Evolutionary conservation across 225 moss, liverwort and hornwort species (phyloP), one percentile per base, ranked within the genome.

Genomic region (Pseudoscleropodium purum): DNA sequence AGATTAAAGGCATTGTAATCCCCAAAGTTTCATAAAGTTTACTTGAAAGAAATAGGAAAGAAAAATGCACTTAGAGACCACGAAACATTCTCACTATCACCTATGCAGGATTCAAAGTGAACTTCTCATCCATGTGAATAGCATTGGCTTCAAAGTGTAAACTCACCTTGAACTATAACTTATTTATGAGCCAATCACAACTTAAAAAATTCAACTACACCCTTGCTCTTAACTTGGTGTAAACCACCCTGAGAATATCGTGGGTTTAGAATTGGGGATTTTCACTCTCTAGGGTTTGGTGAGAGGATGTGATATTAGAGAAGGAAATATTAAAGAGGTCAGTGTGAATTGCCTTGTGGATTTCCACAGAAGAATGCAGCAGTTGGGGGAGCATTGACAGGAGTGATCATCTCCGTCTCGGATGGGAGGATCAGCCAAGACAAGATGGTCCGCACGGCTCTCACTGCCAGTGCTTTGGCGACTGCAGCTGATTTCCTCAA

Each of bases 401-500:
- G 93, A 37, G 89, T 34, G 61, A 62, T 95, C 62, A 81, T 93
- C 69, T 93, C 94, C 54, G 65, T 93, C 49, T 87, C 92, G 10
- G 93, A 93, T 70, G 89, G 91, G 45, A 87, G 49, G 85, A 72
- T 93, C 86, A 92, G 87, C 88, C 91, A 92, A 92, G 94, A 95
- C 90, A 95, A 91, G 86, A 95, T 92, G 88, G 90, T 92, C 89
- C 91, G 93, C 85, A 92, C 93, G 23, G 92, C 93, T 33, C 91
- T 94, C 85, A 94, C 94, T 56, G 94, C 92, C 41, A 92, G 94
- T 62, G 94, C 94, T 82, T 75, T 93, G 45, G 94, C 94, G 6
- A 90, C 93, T 79, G 92, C 94, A 83, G 91, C 93, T 43, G 93
- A 93, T 52, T 91, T 94, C 85, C 91, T 94, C 56, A 94, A 90